phyloP scores from a whole-genome alignment of 495 filamentous ascomycete genomes.

The Hypomontagnella monticulosa region DNA sequence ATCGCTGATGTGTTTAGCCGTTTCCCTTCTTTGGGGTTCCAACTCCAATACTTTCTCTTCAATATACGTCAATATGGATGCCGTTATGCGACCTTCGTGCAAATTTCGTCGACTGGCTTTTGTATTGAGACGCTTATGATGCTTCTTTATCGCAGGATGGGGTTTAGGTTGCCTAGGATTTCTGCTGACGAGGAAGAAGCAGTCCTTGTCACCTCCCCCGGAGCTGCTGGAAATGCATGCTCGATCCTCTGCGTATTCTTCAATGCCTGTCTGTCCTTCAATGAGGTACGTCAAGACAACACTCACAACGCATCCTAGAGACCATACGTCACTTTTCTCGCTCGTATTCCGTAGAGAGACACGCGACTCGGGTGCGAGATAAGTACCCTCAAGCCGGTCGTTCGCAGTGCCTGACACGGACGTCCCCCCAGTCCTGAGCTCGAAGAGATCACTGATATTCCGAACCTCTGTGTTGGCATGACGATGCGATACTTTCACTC shows the following conservation, averaged over 20 bases:
- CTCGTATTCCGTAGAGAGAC: slow-evolving; percentile 42
- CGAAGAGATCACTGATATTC: slow-evolving; percentile 38
- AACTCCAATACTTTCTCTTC: slow-evolving; percentile 32
- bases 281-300: slow-evolving; percentile 48
- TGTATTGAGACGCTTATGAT: slow-evolving; percentile 40
- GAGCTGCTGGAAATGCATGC: slow-evolving; percentile 2
- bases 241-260: slow-evolving; percentile 39
- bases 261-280: slow-evolving; percentile 44
- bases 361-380: slow-evolving; percentile 48
- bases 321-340: slow-evolving; percentile 50
- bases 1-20: slow-evolving; percentile 26
- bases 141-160: slow-evolving; percentile 42
- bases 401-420: slow-evolving; percentile 37
- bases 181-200: slow-evolving; percentile 45
- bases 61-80: slow-evolving; percentile 32
- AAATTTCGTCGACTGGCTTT: slow-evolving; percentile 32
- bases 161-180: slow-evolving; percentile 25
- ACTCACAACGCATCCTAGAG: slow-evolving; percentile 50
- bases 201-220: slow-evolving; percentile 41
- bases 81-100: slow-evolving; percentile 36
- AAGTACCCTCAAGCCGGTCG: slow-evolving; percentile 42
- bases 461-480: slow-evolving; percentile 24
- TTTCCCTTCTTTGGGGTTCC: slow-evolving; percentile 21
- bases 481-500: slow-evolving; percentile 40
- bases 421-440: slow-evolving; percentile 20